These are phyloP conservation scores for Saturnispora saitoi DNA, from an alignment of 805 yeast genomes.

Conservation along the genomic window DNA sequence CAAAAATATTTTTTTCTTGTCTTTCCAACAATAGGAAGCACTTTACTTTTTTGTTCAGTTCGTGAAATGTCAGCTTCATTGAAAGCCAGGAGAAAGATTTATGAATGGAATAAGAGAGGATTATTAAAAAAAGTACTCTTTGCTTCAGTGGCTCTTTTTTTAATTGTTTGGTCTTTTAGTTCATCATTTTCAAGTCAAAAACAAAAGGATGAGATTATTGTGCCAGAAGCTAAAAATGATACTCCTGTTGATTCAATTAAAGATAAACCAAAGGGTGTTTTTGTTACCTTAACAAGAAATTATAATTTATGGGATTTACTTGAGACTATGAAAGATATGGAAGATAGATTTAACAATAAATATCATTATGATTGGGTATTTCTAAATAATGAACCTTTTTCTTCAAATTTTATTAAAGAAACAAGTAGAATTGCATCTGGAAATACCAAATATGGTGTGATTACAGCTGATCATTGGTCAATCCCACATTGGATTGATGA, in stretches of 20 bases:
- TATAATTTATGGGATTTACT: conserved; percentile 51
- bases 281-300: conserved; percentile 72
- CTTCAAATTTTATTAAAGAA: conserved; percentile 63
- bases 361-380: conserved; percentile 92
- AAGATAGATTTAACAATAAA: conserved; percentile 77
- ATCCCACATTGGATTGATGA: conserved; percentile 78
- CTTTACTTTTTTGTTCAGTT: not conserved
- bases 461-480: conserved; percentile 79
- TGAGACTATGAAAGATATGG: conserved; percentile 63
- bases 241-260: not conserved
- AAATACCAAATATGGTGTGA: conserved; percentile 61
- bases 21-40: not conserved
- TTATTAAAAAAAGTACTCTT: not conserved
- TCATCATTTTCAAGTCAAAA: not conserved
- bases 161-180: conserved; percentile 1
- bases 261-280: conserved; percentile 42
- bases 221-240: not conserved
- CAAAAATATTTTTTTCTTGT: not conserved
- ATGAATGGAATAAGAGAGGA: conserved; percentile 9
- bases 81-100: conserved; percentile 5
- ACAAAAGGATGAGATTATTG: not conserved
- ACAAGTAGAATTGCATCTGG: conserved; percentile 69
- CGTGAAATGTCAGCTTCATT: conserved; percentile 3
- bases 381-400: conserved; percentile 75
- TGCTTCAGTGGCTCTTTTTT: not conserved